Evolutionary conservation across 345 rosid species (phyloP).

Genomic region (Rhodamnia rubescens): DNA sequence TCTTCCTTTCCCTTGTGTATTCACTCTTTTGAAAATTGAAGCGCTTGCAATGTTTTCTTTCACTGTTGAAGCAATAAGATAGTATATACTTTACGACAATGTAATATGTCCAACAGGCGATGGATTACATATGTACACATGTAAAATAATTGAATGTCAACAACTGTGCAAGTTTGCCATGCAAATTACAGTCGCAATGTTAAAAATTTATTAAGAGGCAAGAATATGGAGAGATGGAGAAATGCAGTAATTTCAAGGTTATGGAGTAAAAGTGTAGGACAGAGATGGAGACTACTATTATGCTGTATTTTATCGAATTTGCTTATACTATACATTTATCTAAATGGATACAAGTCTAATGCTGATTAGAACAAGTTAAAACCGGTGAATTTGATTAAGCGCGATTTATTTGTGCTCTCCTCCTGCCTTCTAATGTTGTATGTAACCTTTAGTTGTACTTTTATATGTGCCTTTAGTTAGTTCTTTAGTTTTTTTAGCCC

Average conservation of each 20-base stretch:
- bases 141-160: background rate
- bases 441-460: background rate
- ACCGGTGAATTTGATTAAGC: background rate
- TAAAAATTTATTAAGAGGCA: background rate
- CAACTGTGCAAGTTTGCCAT: background rate
- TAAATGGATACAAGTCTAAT: background rate
- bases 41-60: background rate
- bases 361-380: background rate
- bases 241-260: background rate
- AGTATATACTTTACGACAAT: background rate
- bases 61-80: background rate
- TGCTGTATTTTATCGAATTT: background rate
- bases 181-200: background rate
- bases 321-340: background rate
- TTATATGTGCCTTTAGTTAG: background rate
- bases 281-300: background rate
- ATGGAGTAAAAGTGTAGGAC: background rate
- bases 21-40: background rate
- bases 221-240: background rate
- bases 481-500: background rate
- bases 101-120: background rate
- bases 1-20: background rate
- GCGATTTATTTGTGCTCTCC: background rate
- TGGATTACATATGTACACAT: background rate
- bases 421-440: background rate